Percentiles rank a stretch among this genome's conserved stretches.
These are phyloP conservation scores for Trametes polyzona DNA, from an alignment of 1,284 basidiomycete species.

Conservation along the genomic window DNA sequence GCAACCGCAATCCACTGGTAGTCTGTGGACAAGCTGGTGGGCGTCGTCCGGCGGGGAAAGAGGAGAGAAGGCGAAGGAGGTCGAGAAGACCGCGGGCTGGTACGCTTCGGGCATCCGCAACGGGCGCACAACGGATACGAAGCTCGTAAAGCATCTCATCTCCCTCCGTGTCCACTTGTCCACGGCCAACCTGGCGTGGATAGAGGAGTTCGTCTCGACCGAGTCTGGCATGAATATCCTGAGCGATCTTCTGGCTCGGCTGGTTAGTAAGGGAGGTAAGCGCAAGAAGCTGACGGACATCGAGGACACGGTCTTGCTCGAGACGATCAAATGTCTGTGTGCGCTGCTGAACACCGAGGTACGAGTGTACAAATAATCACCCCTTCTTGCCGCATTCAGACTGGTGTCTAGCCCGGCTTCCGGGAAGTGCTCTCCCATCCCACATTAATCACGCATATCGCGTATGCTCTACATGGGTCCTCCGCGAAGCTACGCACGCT, in stretches of 20 bases:
- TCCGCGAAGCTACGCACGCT: constrained; percentile 76
- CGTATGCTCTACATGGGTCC: constrained; percentile 69
- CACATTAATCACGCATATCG: constrained; percentile 73
- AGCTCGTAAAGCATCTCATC: constrained; percentile 79
- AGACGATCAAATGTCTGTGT: constrained; percentile 80
- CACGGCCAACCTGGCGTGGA: constrained; percentile 80
- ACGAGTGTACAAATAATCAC: constrained; percentile 29
- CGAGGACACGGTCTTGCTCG: constrained; percentile 71
- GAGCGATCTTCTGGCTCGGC: constrained; percentile 54
- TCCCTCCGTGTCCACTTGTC: constrained; percentile 86
- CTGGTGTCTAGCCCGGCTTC: constrained; percentile 60
- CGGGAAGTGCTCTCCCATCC: constrained; percentile 67
- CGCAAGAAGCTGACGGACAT: constrained; percentile 60
- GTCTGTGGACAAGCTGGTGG: constrained; percentile 79
- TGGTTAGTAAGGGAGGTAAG: constrained; percentile 70
- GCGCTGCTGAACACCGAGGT: constrained; percentile 88
- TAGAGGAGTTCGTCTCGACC: constrained; percentile 71
- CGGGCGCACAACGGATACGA: constrained; percentile 56
- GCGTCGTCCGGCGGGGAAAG: constrained; percentile 62
- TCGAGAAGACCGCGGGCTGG: constrained; percentile 53
- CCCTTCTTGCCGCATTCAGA: constrained; percentile 9
- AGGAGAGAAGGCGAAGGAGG: constrained; percentile 44
- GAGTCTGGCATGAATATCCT: constrained; percentile 73
- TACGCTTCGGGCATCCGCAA: constrained; percentile 64
- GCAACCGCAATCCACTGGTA: constrained; percentile 72